phyloP scores from a whole-genome alignment of 768 basidiomycete genomes.

The Leccinum broughii region DNA sequence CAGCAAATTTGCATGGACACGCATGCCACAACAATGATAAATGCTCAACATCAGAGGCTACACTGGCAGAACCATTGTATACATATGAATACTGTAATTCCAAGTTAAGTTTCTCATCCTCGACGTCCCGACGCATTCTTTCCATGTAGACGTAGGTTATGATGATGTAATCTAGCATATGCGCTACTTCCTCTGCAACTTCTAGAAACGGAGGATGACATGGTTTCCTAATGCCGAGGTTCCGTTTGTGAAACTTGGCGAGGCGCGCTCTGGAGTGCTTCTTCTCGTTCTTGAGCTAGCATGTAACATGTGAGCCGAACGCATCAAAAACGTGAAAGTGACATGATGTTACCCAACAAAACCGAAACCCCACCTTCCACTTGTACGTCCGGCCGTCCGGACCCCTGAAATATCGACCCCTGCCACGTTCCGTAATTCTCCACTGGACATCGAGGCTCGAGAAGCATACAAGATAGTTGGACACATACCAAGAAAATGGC shows the following conservation, averaged over 20 bases:
- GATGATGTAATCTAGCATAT: conserved; percentile 34
- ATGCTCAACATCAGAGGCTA: too few species aligned
- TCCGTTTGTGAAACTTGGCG: conserved; percentile 21
- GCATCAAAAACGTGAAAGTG: not conserved
- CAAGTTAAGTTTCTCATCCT: conserved; percentile 15
- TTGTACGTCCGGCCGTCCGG: conserved; percentile 34
- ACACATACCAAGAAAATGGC: conserved; percentile 13
- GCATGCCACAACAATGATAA: too few species aligned
- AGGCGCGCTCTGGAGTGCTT: conserved; percentile 14
- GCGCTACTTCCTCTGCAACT: conserved; percentile 24
- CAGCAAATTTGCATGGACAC: too few species aligned
- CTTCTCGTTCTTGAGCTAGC: conserved; percentile 15
- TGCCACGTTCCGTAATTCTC: conserved; percentile 1
- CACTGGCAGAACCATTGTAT: too few species aligned
- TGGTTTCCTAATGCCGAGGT: conserved; percentile 19
- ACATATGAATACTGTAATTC: too few species aligned
- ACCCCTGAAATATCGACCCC: conserved; percentile 31
- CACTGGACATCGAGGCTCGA: not conserved
- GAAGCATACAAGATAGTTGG: not conserved
- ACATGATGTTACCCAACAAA: conserved; percentile 20
- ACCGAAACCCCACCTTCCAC: conserved; percentile 28
- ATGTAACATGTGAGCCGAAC: conserved; percentile 1
- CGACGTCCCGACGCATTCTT: conserved; percentile 28
- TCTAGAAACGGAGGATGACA: conserved; percentile 29
- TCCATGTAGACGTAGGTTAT: conserved; percentile 36